A percentile compares a stretch with the other conserved stretches of the same genome.
Evolutionary conservation across 441 rosid species (phyloP).

Genomic region (Aquilaria agallochum): DNA sequence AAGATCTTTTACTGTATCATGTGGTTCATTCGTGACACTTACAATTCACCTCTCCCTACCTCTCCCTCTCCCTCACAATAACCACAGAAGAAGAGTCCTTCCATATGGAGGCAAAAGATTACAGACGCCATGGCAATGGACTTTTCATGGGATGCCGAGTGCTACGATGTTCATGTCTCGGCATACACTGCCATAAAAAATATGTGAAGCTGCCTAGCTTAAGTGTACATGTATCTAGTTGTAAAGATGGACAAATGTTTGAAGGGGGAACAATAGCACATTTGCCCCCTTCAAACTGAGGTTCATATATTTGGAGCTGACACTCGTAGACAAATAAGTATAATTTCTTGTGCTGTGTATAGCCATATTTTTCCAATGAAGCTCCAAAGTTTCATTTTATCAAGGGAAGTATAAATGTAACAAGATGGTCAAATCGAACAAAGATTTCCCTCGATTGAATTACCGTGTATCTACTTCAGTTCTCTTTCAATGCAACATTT

Average conservation of each 20-base stretch:
- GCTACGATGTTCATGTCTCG: conserved; percentile 55
- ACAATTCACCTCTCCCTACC: background rate
- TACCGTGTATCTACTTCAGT: too few species aligned
- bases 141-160: conserved; percentile 64
- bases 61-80: background rate
- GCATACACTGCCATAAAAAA: conserved; percentile 47
- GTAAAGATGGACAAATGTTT: background rate
- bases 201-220: conserved; percentile 29
- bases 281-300: too few species aligned
- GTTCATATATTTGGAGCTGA: too few species aligned
- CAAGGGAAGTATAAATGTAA: too few species aligned
- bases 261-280: too few species aligned
- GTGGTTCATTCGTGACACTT: background rate
- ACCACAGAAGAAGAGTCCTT: conserved; percentile 40
- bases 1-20: background rate
- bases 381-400: too few species aligned
- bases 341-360: too few species aligned
- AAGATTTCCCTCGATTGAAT: too few species aligned
- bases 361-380: too few species aligned
- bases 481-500: too few species aligned
- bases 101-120: conserved; percentile 43
- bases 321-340: too few species aligned
- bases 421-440: too few species aligned
- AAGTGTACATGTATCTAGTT: conserved; percentile 2
- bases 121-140: conserved; percentile 54